Base-by-base conservation (phyloP, 306 rosid genomes). In the Casuarina glauca region DNA sequence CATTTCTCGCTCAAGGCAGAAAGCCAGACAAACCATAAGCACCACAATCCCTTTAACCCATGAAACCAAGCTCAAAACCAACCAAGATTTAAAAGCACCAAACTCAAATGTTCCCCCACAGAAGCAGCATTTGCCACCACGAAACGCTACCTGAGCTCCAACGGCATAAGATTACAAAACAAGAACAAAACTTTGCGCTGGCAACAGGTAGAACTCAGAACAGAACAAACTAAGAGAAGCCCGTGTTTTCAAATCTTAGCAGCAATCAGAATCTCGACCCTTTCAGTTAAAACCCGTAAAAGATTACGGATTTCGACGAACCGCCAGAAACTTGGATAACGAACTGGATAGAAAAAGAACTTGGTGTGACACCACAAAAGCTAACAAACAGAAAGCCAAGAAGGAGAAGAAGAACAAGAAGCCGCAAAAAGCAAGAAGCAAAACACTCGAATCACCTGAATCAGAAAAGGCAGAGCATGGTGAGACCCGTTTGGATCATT, bases 371-470 rank as follows among this genome's bases (percentile, higher is more conserved):
- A 86, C 72, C 51, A 42, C 16, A 80, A 75, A 82, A 50, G 82
- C 78, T 73, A 26, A 43, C 35, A 54, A 50, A 35, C 12, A 55
- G 48, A 53, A 62, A 68, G 54, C 71, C 62, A 64, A 16, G 35
- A 54, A 39, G 58, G 20, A 67, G 9, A 42, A 10, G 10, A n/a
- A 58, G 44, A 19, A 55, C 75, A 43, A 50, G 80, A n/a, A 43
- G 17, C 5, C 62, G 76, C 48, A 66, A 72, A 82, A 83, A 86
- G 76, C 57, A 20, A 81, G 72, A 76, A 84, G 76, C 79, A 6
- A 68, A 79, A 74, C 81, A 90, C 69, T 70, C 36, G 66, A 86
- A 86, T 88, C 89, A 89, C 93, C 96, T 88, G 96, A 91, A 90
- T 81, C 82, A 89, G 90, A 82, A 78, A 83, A 51, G 75, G 71